Conservation (phyloP, 106 monocot species). For the Dendrobium chrysotoxum region DNA sequence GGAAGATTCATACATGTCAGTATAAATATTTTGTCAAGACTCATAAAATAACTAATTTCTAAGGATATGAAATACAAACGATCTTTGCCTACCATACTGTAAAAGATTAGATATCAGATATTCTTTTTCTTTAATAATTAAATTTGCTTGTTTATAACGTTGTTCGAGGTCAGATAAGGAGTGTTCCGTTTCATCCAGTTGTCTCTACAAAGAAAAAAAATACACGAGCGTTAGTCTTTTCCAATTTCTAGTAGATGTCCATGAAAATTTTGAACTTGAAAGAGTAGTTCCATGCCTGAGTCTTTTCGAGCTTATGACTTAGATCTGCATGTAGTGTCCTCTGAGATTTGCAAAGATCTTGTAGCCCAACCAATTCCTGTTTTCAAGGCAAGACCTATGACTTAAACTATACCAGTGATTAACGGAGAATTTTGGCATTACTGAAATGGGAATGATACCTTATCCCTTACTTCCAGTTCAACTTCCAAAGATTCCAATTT, state of each 20-base stretch:
- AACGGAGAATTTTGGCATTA: background rate
- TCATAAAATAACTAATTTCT: background rate
- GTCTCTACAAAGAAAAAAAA: constrained; percentile 20
- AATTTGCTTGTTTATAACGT: constrained; percentile 48
- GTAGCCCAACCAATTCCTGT: constrained; percentile 47
- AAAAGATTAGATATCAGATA: constrained; percentile 47
- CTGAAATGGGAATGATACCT: constrained; percentile 22
- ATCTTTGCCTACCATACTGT: constrained; percentile 30
- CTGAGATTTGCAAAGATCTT: constrained; percentile 51
- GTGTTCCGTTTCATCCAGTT: constrained; percentile 36
- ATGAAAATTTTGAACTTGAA: background rate
- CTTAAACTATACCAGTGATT: background rate
- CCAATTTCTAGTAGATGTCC: background rate
- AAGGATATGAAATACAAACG: background rate
- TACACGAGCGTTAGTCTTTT: background rate
- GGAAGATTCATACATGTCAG: background rate
- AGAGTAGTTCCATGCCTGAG: constrained; percentile 20
- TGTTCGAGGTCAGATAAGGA: constrained; percentile 41
- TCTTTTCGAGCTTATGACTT: constrained; percentile 43
- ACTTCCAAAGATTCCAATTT: constrained; percentile 44
- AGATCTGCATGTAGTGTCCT: constrained; percentile 31
- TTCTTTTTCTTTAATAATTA: constrained; percentile 51
- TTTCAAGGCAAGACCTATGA: constrained; percentile 6
- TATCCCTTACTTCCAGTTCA: constrained; percentile 50
- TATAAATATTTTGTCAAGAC: background rate